Conservation (phyloP, 257 asterid species). For the Schizonepeta tenuifolia region DNA sequence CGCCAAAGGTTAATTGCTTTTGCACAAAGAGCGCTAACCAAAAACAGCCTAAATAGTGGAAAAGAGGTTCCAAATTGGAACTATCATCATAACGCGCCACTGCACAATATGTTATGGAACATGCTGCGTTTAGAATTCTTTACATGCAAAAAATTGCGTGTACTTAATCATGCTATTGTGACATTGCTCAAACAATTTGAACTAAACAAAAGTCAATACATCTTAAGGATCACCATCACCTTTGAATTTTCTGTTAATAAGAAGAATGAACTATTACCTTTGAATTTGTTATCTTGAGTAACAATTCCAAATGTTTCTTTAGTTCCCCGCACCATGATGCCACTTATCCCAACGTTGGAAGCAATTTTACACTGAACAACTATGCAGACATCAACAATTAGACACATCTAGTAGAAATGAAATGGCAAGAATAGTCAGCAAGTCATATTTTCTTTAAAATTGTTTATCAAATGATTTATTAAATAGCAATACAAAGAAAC, state of each 20-base stretch:
- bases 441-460: background rate
- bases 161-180: background rate
- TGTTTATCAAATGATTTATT: background rate
- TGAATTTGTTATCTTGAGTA: conserved; percentile 72
- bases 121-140: background rate
- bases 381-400: conserved; percentile 37
- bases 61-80: too few species aligned
- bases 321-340: conserved; percentile 89
- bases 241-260: conserved; percentile 60
- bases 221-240: conserved; percentile 25
- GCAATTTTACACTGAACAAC: conserved; percentile 70
- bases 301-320: conserved; percentile 88
- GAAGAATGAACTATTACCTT: conserved; percentile 49
- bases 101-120: background rate
- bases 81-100: background rate
- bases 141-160: background rate
- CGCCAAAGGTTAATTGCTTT: background rate
- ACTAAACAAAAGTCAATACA: background rate
- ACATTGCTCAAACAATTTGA: background rate
- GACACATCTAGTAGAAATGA: background rate
- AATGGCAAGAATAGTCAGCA: conserved; percentile 3
- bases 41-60: conserved; percentile 7
- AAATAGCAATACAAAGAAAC: background rate
- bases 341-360: conserved; percentile 59
- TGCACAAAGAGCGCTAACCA: background rate